These are phyloP conservation scores for Alternaria sp. DNA, from an alignment of 2,329 filamentous ascomycete genomes.

Conservation along the genomic window DNA sequence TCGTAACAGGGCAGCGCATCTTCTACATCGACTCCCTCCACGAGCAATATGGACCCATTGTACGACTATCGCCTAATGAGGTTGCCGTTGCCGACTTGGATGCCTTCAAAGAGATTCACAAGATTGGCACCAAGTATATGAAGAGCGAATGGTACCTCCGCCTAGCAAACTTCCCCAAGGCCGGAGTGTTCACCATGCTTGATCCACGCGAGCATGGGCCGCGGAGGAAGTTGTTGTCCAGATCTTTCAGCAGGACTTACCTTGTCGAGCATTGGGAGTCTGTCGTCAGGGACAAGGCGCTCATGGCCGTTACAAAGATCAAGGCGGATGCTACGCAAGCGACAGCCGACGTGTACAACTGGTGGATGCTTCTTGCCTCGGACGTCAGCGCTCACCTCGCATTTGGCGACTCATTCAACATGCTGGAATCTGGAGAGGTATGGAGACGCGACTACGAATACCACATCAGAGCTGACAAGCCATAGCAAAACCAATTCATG, in stretches of 20 bases:
- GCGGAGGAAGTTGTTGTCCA: constrained; percentile 45
- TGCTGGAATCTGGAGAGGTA: constrained; percentile 48
- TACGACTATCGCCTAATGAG: constrained; percentile 40
- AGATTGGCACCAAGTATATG: constrained; percentile 37
- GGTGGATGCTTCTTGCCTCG: constrained; percentile 50
- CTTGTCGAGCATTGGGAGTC: constrained; percentile 48
- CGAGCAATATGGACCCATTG: constrained; percentile 39
- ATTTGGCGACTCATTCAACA: constrained; percentile 50
- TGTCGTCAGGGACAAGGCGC: constrained; percentile 41
- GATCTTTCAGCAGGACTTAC: constrained; percentile 45
- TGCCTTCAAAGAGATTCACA: constrained; percentile 40
- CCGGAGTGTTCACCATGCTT: constrained; percentile 48
- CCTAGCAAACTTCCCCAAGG: constrained; percentile 33
- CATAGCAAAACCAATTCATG: constrained; percentile 45
- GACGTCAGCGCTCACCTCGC: constrained; percentile 47
- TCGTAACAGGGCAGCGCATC: constrained; percentile 47
- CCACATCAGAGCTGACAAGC: not conserved
- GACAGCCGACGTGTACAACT: constrained; percentile 44
- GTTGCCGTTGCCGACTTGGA: constrained; percentile 39
- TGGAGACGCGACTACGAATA: not conserved
- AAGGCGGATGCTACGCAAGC: constrained; percentile 29
- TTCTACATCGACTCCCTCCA: constrained; percentile 51
- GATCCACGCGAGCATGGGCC: constrained; percentile 44
- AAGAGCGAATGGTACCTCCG: constrained; percentile 37
- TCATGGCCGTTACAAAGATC: constrained; percentile 44